Evolutionary conservation across 179 eudicot species (phyloP).

Genomic region (Drosera spatulata): DNA sequence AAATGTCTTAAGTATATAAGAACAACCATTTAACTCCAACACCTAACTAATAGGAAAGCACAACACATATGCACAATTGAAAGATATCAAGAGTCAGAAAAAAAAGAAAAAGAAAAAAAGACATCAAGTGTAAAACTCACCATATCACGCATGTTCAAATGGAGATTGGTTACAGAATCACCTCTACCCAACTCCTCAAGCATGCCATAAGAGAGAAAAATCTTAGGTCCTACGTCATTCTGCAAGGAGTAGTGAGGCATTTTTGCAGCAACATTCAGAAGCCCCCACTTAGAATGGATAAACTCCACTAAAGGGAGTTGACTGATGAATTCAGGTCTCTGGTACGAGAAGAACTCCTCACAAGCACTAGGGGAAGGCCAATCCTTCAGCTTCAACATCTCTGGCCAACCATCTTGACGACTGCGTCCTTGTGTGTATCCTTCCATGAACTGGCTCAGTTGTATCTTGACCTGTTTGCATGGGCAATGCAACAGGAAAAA

Average conservation of each 20-base stretch:
- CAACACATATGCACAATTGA: neutral
- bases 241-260: constrained; percentile 92
- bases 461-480: constrained; percentile 58
- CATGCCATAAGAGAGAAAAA: constrained; percentile 71
- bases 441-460: constrained; percentile 72
- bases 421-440: constrained; percentile 87
- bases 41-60: too few relatives aligned
- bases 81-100: constrained; percentile 1
- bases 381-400: constrained; percentile 82
- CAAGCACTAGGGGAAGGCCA: constrained; percentile 99
- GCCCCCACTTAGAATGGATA: constrained; percentile 97
- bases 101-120: constrained; percentile 4
- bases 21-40: too few relatives aligned
- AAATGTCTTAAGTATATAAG: too few relatives aligned
- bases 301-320: constrained; percentile 86
- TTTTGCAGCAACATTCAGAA: constrained; percentile 94
- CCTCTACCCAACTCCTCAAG: constrained; percentile 58
- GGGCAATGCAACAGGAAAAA: neutral
- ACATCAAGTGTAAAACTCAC: constrained; percentile 27
- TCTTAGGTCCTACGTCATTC: constrained; percentile 93
- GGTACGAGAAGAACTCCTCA: constrained; percentile 86
- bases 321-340: constrained; percentile 91
- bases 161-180: constrained; percentile 73
- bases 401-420: constrained; percentile 53
- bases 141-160: constrained; percentile 86